Evolutionary conservation across 768 basidiomycete species (phyloP), one percentile per base, ranked within the genome.

Genomic region (Termitomyces sp.): DNA sequence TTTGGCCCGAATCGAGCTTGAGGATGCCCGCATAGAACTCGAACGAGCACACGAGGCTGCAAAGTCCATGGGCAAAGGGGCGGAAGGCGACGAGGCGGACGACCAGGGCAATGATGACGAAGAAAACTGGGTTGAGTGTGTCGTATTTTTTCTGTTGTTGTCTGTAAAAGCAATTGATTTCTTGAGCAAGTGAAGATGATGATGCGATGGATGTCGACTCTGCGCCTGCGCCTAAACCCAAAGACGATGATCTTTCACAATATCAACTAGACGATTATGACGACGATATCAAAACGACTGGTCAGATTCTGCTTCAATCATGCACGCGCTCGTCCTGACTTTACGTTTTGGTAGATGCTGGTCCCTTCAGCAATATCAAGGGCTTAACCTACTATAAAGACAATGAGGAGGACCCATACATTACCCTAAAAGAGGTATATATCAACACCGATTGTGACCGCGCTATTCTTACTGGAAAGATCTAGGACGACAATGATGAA

Each of bases 231-330:
- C 62, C 64, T 5, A 75, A 71, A 63, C 57, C 63, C 56, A 75
- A 75, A 54, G 67, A 68, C 5, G 86, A 90, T 56, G 92, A 92
- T 71, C 75, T 99, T 19, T 82, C 89, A 0, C 77, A 92, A 61
- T 99, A 98, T 69, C 87, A 95, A 56, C 73, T 98, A 58, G 95
- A 98, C 65, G 82, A 87, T 12, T 99, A 98, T 66, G 96, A 98
- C 64, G 79, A 95, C 49, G 94, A 96, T 64, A 82, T 59, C 16
- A 69, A 69, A 62, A 54, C 71, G 23, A 62, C 66, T 41, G 65
- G 76, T 78, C 23, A 55, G 72, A 63, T 34, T 10, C 2, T n/a
- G 54, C 60, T 17, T 41, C n/a, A 37, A 38, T 56, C 40, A 27
- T 53, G 47, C n/a, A 5, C 31, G 19, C 12, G 59, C 44, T 35